phyloP scores from a whole-genome alignment of 202 grass and related monocot genomes.

The Zizania palustris region DNA sequence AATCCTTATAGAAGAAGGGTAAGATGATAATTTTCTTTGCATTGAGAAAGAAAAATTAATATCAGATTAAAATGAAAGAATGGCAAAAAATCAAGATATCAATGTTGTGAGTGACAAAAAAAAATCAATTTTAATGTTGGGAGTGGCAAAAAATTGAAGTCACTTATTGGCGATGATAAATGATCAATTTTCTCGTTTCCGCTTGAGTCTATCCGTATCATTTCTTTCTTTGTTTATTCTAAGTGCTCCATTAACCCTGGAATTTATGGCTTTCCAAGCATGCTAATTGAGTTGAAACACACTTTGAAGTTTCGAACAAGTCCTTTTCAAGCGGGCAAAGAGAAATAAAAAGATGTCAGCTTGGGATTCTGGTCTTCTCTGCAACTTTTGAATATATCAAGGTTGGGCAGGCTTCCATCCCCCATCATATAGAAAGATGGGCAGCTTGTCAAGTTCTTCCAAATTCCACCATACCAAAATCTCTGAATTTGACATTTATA shows the following conservation, averaged over 20 bases:
- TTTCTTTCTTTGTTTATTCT: slow-evolving; percentile 1
- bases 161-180: too few relatives aligned
- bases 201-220: slow-evolving; percentile 7
- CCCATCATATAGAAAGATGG: slow-evolving; percentile 10
- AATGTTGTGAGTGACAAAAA: too few relatives aligned
- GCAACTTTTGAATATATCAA: slow-evolving; percentile 1
- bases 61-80: too few relatives aligned
- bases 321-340: background rate
- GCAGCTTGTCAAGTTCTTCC: slow-evolving; percentile 44
- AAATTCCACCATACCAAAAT: slow-evolving; percentile 35
- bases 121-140: too few relatives aligned
- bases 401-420: slow-evolving; percentile 19
- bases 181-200: slow-evolving; percentile 26
- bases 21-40: too few relatives aligned
- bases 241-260: background rate
- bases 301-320: slow-evolving; percentile 21
- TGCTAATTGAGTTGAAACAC: background rate
- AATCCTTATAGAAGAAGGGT: too few relatives aligned
- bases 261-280: slow-evolving; percentile 6
- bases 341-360: slow-evolving; percentile 18
- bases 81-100: too few relatives aligned
- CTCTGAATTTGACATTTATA: slow-evolving; percentile 43
- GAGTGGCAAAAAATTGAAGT: too few relatives aligned
- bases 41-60: too few relatives aligned
- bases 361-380: slow-evolving; percentile 21